Base-by-base conservation (phyloP, 495 filamentous ascomycete species). In the Xylaria venustula region DNA sequence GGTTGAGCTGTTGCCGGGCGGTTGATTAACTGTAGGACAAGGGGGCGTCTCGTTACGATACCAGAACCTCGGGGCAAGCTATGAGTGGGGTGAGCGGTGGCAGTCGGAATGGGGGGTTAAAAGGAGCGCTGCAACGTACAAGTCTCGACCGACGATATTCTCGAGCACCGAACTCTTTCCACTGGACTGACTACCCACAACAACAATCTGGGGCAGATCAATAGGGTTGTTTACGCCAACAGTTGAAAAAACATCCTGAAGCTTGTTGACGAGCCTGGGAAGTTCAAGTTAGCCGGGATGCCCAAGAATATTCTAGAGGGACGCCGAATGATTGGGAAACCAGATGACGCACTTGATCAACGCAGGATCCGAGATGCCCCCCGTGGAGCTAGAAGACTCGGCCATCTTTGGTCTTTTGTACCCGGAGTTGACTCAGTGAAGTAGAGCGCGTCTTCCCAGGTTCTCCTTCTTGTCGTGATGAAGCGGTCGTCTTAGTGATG, bases 81-180 rank as follows among this genome's bases (percentile, higher is more conserved):
- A 71, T 44, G 47, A 57, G 60, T 25, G 64, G 54, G 26, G 41
- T 64, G 32, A 53, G 42, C 55, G 25, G 3, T 32, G 32, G 20
- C 46, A 30, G 44, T 22, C 17, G 12, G 34, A 5, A 42, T 42
- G 25, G 30, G 42, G 23, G 36, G 25, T 1, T 20, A 14, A n/a
- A 25, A 37, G 37, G 58, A 25, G 47, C 44, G 20, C 42, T 42
- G 48, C 37, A 36, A 74, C 90, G 75, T 83, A 98, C 95, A 99
- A 98, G 78, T 99, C 94, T 78, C 95, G 84, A 37, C 95, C 95
- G 41, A 99, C 95, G 67, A 99, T 99, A 71, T 99, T 99, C 78
- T 99, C 95, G 69, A 99, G 76, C 67, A 99, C 95, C n/a, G 94
- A 98, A 81, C 93, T 97, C 87, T 99, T 99, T 73, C 95, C 95